Base-by-base conservation (phyloP, 192 early-diverging fungal genomes). In the Rhizophagus clarus region DNA sequence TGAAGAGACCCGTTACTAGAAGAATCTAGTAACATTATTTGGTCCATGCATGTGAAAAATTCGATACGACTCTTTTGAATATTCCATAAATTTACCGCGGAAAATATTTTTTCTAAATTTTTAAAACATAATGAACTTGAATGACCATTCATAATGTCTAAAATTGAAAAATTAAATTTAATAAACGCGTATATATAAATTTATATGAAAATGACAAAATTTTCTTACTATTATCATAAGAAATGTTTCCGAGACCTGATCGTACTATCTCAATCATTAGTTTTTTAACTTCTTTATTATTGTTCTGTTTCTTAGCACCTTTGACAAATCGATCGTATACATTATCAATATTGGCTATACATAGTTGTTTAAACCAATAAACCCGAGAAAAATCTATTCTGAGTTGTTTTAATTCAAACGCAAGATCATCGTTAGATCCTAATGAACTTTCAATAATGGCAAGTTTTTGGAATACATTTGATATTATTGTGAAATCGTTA, bases 291-390 rank as follows among this genome's bases (percentile, higher is more conserved):
- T 76, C 37, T 37, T 61, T 74, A 31, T 2, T 31, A 29, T 31
- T 67, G 6, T 24, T 61, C 8, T 63, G 17, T 79, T 61, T 67
- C n/a, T 67, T 68, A 17, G 63, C 24, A 32, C n/a, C 47, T 28
- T 34, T 71, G 1, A 79, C 56, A 71, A 79, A 79, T 5, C 14
- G 20, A 26, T 79, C 10, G 28, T 79, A 71, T 32, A 67, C 68
- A 24, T 24, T 71, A 24, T 47, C 47, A 29, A n/a, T 22, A 70
- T 79, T 67, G 34, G 24, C 22, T 34, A 47, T 22, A 70, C 77
- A 79, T 32, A 79, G 17, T 71, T 61, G 77, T 26, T 20, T 47
- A 56, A 79, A 79, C 77, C 77, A 79, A 8, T 51, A 49, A 61
- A 61, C 34, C 15, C 61, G 69, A 37, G 77, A 10, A 40, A 79